Base-by-base conservation (phyloP, 768 basidiomycete genomes). In the Naganishia vishniacii region DNA sequence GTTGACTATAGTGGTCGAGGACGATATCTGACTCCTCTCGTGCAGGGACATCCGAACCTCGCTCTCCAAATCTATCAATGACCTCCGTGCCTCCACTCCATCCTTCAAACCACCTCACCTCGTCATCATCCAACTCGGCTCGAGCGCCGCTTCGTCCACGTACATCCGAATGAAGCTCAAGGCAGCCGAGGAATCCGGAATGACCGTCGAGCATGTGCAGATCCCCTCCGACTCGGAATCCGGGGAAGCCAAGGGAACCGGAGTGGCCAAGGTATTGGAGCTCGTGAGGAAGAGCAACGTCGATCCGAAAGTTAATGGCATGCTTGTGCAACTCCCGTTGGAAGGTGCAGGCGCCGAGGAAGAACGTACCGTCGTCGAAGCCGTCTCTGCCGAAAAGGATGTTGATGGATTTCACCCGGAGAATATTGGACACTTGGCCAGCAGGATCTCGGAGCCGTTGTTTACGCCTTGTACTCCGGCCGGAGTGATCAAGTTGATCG, bases 371-470 rank as follows among this genome's bases (percentile, higher is more conserved):
- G 88, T 99, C 59, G 97, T 92, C n/a, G 94, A 98, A 78, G 87
- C 90, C 12, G 85, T 99, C 65, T 88, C 85, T 65, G 91, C 91
- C 18, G 84, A 87, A 76, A 99, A 99, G 80, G 95, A 99, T 70
- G 88, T 99, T 65, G 95, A 99, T 77, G 95, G 92, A 90, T 99
- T 99, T 82, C 91, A 97, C 80, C 91, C 94, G 4, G 93, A 94
- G 79, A 99, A 98, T 78, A 95, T 98, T 67, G 94, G 95, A 16
- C 88, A 91, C 70, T 83, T 99, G 47, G 86, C 89, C 48, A 95
- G 92, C 47, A 86, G 92, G 69, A 88, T 91, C 37, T 85, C 89
- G 5, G 83, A 83, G 3, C 95, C 95, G 31, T 82, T 95, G 59
- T 98, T 95, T 79, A 81, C 85, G 2, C 95, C 95, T 18, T 98